phyloP scores from a whole-genome alignment of 2,329 filamentous ascomycete species.

The Aspergillus sp. region DNA sequence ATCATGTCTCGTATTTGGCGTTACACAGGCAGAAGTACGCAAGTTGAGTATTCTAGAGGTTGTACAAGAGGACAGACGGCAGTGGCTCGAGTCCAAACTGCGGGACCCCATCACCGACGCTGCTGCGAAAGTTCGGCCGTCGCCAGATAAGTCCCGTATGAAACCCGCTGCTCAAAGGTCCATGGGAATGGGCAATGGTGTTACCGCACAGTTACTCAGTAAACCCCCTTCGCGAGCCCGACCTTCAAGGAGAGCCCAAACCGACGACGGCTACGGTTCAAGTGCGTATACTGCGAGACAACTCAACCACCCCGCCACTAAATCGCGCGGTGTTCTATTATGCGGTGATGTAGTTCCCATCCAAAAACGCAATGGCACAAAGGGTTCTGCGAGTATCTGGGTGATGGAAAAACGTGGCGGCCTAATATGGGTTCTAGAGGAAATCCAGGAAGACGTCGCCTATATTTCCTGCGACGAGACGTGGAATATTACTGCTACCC shows the following conservation, averaged over 20 bases:
- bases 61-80: constrained; percentile 81
- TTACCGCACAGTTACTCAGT: constrained; percentile 83
- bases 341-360: constrained; percentile 99
- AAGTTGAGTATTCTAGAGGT: constrained; percentile 95
- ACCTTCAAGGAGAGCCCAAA: constrained; percentile 50
- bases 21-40: constrained; percentile 91
- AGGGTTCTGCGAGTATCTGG: constrained; percentile 92
- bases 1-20: constrained; percentile 96
- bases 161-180: constrained; percentile 35
- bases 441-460: constrained; percentile 93
- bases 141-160: constrained; percentile 40
- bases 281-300: constrained; percentile 53
- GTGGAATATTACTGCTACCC: constrained; percentile 67
- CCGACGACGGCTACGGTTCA: constrained; percentile 58
- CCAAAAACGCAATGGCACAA: constrained; percentile 88
- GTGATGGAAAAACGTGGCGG: constrained; percentile 96
- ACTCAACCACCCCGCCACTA: constrained; percentile 67
- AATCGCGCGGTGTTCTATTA: constrained; percentile 83
- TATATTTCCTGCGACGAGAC: constrained; percentile 74
- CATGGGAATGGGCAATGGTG: constrained; percentile 71
- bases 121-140: constrained; percentile 28
- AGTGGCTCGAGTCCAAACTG: constrained; percentile 87
- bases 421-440: constrained; percentile 95
- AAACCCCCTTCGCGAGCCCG: constrained; percentile 67
- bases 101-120: constrained; percentile 60